phyloP scores from a whole-genome alignment of 2,329 filamentous ascomycete genomes.

The Aspergillus floridensis region DNA sequence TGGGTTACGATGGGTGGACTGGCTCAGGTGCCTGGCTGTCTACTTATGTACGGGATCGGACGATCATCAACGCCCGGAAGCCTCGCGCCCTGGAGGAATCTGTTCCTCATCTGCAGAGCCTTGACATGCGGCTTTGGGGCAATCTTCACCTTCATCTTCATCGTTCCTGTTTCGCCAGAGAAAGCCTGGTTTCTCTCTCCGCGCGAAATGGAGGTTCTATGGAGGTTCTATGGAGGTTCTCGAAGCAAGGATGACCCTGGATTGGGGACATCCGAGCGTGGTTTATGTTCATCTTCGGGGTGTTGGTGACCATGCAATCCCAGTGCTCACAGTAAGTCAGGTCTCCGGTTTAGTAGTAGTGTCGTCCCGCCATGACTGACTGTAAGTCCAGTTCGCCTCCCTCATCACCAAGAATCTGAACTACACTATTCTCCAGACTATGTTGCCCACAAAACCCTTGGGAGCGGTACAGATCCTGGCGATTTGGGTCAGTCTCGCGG shows the following conservation, averaged over 20 bases:
- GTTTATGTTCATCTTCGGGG: conserved; percentile 45
- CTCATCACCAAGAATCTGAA: conserved; percentile 49
- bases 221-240: conserved; percentile 43
- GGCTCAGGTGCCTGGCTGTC: conserved; percentile 46
- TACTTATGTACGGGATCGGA: conserved; percentile 54
- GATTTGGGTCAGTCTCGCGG: conserved; percentile 47
- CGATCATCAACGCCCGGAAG: conserved; percentile 30
- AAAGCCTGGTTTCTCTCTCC: conserved; percentile 51
- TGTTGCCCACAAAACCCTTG: conserved; percentile 49
- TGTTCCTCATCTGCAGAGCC: conserved; percentile 53
- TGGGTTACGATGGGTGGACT: conserved; percentile 49
- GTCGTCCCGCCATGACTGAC: conserved; percentile 5
- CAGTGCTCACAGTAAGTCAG: conserved; percentile 25
- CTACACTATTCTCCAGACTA: conserved; percentile 45
- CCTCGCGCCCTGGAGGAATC: conserved; percentile 49
- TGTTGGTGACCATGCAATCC: conserved; percentile 48
- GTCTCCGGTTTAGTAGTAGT: neutral
- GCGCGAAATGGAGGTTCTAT: conserved; percentile 44
- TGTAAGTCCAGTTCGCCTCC: conserved; percentile 44
- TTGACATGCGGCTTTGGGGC: conserved; percentile 46
- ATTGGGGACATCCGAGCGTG: conserved; percentile 43
- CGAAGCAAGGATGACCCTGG: conserved; percentile 26
- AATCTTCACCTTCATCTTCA: conserved; percentile 46
- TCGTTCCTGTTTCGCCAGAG: conserved; percentile 48
- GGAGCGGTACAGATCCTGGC: conserved; percentile 49